These are phyloP conservation scores for Austroboletus festivus DNA, from an alignment of 768 basidiomycete genomes.

Conservation along the genomic window DNA sequence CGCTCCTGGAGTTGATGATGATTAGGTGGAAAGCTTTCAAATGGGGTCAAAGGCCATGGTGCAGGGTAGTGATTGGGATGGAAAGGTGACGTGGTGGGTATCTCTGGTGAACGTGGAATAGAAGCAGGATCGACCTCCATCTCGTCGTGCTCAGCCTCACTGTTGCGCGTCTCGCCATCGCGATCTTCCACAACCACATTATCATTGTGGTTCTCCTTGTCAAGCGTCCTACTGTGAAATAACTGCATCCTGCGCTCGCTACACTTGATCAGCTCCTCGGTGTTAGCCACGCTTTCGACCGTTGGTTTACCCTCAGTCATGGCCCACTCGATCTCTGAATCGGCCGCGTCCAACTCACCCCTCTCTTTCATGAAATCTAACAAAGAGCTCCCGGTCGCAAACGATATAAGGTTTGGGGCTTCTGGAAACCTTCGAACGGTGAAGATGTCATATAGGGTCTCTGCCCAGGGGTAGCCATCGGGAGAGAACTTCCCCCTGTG, in stretches of 20 bases:
- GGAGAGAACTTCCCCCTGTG: too few relatives aligned
- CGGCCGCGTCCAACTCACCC: constrained; percentile 16
- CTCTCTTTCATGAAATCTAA: constrained; percentile 4
- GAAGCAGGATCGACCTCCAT: too few relatives aligned
- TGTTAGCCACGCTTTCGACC: constrained; percentile 14
- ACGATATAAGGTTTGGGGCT: not conserved
- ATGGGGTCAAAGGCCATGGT: constrained; percentile 42
- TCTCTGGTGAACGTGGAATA: not conserved
- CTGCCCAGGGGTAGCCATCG: too few relatives aligned
- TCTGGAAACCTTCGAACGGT: constrained; percentile 7
- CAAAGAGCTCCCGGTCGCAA: constrained; percentile 21
- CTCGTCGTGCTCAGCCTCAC: not conserved
- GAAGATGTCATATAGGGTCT: constrained; percentile 22
- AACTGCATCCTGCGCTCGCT: not conserved
- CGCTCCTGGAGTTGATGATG: constrained; percentile 38
- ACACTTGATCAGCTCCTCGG: constrained; percentile 11
- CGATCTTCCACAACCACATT: not conserved
- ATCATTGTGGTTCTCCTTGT: not conserved
- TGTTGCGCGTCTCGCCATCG: not conserved
- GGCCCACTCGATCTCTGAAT: constrained; percentile 22
- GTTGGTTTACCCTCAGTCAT: constrained; percentile 21
- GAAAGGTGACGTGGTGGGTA: constrained; percentile 27
- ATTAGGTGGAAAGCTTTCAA: constrained; percentile 18
- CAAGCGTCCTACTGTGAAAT: not conserved
- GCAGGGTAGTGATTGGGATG: constrained; percentile 36